These are phyloP conservation scores for Flaveria linearis DNA, from an alignment of 129 eudicot genomes.

Conservation along the genomic window DNA sequence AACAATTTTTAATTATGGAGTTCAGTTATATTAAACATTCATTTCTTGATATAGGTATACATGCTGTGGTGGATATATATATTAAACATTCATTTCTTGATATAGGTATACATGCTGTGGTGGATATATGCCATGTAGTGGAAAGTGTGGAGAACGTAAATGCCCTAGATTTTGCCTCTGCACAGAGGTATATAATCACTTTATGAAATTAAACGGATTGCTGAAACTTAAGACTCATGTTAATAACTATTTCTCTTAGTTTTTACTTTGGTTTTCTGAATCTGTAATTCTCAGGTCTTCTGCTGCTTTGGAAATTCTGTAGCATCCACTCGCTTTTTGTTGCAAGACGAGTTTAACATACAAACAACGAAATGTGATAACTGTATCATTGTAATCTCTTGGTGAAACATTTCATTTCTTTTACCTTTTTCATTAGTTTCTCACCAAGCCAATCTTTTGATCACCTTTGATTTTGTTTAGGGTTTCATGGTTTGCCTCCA, in stretches of 20 bases:
- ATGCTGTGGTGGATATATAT: background rate
- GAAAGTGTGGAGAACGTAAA: constrained; percentile 79
- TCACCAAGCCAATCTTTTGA: constrained; percentile 8
- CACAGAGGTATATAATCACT: constrained; percentile 56
- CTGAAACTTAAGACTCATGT: constrained; percentile 40
- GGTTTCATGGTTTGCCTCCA: constrained; percentile 95
- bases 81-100: background rate
- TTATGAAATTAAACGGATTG: background rate
- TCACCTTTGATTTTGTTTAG: constrained; percentile 32
- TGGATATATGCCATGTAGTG: constrained; percentile 51
- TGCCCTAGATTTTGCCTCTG: constrained; percentile 89
- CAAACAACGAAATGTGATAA: constrained; percentile 92
- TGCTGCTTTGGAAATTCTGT: constrained; percentile 86
- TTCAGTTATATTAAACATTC: background rate
- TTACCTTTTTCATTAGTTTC: background rate
- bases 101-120: too few relatives aligned
- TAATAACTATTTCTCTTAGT: background rate
- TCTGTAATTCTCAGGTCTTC: constrained; percentile 52
- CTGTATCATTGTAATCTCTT: constrained; percentile 72
- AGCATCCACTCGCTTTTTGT: constrained; percentile 85
- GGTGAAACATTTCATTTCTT: constrained; percentile 10
- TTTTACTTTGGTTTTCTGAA: background rate
- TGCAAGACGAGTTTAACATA: constrained; percentile 96
- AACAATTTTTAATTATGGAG: background rate
- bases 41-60: too few relatives aligned